Percentiles rank a stretch among this genome's conserved stretches.
Conservation (phyloP, 2,329 filamentous ascomycete genomes). For the Coniochaeta sp. region DNA sequence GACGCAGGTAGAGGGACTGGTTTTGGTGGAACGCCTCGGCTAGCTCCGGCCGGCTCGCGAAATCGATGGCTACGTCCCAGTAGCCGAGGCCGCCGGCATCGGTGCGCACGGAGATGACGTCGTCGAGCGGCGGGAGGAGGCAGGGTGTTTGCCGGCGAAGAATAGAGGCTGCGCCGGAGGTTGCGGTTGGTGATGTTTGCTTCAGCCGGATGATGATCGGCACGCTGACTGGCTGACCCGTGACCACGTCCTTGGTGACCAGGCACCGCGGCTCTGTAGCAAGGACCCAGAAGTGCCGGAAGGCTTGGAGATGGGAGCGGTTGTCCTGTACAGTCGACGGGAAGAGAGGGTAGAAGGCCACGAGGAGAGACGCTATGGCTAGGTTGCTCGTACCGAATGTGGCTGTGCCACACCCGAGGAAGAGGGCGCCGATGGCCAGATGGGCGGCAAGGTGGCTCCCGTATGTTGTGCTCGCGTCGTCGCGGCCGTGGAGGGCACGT, state of each 20-base stretch:
- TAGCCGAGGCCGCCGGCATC: constrained; percentile 57
- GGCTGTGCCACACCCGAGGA: constrained; percentile 85
- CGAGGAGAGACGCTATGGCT: constrained; percentile 76
- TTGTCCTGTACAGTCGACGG: constrained; percentile 88
- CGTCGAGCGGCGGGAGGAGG: constrained; percentile 56
- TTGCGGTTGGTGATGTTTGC: constrained; percentile 24
- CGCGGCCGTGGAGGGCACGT: constrained; percentile 78
- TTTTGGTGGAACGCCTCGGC: constrained; percentile 56
- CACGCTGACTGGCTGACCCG: constrained; percentile 68
- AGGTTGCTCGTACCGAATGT: constrained; percentile 86
- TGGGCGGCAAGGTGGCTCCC: constrained; percentile 91
- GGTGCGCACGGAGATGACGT: constrained; percentile 51
- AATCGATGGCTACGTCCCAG: constrained; percentile 77
- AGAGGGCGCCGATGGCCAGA: constrained; percentile 82
- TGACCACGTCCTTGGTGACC: constrained; percentile 79
- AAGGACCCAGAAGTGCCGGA: constrained; percentile 95
- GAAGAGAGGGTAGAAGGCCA: constrained; percentile 91
- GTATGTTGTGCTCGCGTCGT: constrained; percentile 78
- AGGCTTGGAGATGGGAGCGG: constrained; percentile 87
- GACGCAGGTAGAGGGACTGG: constrained; percentile 67
- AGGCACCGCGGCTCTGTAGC: constrained; percentile 86
- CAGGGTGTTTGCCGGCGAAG: constrained; percentile 45
- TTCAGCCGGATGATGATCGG: constrained; percentile 60
- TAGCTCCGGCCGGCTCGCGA: constrained; percentile 55
- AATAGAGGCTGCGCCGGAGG: constrained; percentile 22